phyloP scores from a whole-genome alignment of 1,139 yeast species.

The Diutina neorugosa region DNA sequence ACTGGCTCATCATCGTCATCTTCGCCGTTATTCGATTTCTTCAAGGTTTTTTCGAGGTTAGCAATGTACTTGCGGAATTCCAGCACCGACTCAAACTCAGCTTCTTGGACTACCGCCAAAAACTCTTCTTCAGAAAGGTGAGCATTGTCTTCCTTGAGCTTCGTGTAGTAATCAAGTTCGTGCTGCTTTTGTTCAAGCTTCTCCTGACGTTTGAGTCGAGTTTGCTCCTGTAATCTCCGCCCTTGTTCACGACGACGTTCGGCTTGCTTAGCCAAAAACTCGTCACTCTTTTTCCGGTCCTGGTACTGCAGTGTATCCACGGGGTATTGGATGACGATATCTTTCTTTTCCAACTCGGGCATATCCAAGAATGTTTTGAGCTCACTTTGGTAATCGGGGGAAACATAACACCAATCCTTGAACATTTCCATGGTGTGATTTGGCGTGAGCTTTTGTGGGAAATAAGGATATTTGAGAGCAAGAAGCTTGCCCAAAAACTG shows the following conservation, averaged over 20 bases:
- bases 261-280: conserved; percentile 65
- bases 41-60: conserved; percentile 58
- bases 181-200: conserved; percentile 71
- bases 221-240: conserved; percentile 82
- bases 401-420: conserved; percentile 69
- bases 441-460: conserved; percentile 60
- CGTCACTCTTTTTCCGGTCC: conserved; percentile 69
- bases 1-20: conserved; percentile 31
- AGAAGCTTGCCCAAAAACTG: conserved; percentile 53
- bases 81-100: conserved; percentile 66
- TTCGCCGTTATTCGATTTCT: conserved; percentile 41
- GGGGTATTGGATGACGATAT: conserved; percentile 77
- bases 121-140: background rate
- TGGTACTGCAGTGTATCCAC: conserved; percentile 33
- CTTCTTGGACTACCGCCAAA: conserved; percentile 43
- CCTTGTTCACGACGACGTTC: conserved; percentile 83
- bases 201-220: conserved; percentile 72
- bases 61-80: conserved; percentile 60
- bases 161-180: conserved; percentile 61
- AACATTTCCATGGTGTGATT: conserved; percentile 58
- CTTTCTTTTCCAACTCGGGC: conserved; percentile 51
- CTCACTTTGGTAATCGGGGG: conserved; percentile 57
- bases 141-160: conserved; percentile 26
- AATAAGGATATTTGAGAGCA: conserved; percentile 80
- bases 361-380: conserved; percentile 43